These are phyloP conservation scores for Magnusiomyces paraingens DNA, from an alignment of 1,139 yeast species.

Conservation along the genomic window DNA sequence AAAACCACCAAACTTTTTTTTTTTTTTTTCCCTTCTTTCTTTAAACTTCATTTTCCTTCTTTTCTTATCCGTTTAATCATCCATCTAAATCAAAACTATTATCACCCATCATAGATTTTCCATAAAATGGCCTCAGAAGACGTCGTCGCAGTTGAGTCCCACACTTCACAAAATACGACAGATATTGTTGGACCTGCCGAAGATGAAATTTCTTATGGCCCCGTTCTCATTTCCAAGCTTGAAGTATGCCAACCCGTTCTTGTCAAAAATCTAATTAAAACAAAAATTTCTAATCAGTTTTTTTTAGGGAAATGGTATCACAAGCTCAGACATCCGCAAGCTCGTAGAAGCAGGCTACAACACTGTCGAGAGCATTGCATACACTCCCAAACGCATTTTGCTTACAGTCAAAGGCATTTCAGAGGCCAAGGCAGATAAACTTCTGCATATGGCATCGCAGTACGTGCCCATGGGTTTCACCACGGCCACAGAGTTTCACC, in stretches of 20 bases:
- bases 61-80: neutral
- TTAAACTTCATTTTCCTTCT: neutral
- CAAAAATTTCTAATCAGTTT: conserved; percentile 6
- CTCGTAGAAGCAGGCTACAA: conserved; percentile 77
- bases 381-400: conserved; percentile 76
- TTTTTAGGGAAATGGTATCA: conserved; percentile 75
- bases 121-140: neutral
- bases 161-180: conserved; percentile 3
- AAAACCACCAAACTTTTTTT: conserved; percentile 1
- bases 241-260: conserved; percentile 27
- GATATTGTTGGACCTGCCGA: conserved; percentile 5
- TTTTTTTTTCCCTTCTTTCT: neutral
- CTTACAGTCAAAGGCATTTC: conserved; percentile 83
- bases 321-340: conserved; percentile 70
- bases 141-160: neutral
- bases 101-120: neutral
- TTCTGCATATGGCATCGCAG: conserved; percentile 75
- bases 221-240: conserved; percentile 39
- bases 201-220: conserved; percentile 43
- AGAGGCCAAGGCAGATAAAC: conserved; percentile 89
- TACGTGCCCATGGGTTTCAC: conserved; percentile 95
- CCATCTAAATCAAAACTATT: neutral
- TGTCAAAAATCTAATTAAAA: neutral
- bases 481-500: conserved; percentile 92
- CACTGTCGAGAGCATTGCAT: conserved; percentile 89